Evolutionary conservation across 108 stramenopile genomes (phyloP).

Genomic region (Cyclostephanos invisitatus): DNA sequence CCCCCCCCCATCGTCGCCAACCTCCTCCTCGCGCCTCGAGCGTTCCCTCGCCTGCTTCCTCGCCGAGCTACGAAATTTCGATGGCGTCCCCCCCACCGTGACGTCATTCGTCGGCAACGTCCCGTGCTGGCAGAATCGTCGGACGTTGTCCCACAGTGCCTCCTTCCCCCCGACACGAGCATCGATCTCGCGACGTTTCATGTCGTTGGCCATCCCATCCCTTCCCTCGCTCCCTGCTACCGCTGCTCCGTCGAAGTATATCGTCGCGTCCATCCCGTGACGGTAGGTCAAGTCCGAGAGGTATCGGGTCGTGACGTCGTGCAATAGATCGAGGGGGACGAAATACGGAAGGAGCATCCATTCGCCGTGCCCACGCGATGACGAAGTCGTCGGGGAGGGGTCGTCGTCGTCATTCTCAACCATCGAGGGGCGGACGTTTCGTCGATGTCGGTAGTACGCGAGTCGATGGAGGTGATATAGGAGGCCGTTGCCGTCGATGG

Average conservation of each 20-base stretch:
- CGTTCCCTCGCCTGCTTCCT: slow-evolving; percentile 15
- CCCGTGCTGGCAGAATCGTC: slow-evolving; percentile 54
- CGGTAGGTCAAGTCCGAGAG: slow-evolving; percentile 25
- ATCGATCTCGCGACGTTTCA: slow-evolving; percentile 38
- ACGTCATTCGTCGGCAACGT: slow-evolving; percentile 42
- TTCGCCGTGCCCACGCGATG: slow-evolving; percentile 1
- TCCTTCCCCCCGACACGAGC: slow-evolving; percentile 30
- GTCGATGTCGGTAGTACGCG: slow-evolving; percentile 53
- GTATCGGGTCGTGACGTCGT: slow-evolving; percentile 50
- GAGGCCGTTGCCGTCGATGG: slow-evolving; percentile 71
- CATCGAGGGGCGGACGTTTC: slow-evolving; percentile 21
- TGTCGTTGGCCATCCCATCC: slow-evolving; percentile 4
- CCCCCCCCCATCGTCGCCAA: too few relatives aligned
- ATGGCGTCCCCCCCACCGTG: not conserved
- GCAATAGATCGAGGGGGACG: slow-evolving; percentile 51
- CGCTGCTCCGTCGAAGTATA: slow-evolving; percentile 61
- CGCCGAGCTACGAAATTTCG: slow-evolving; percentile 34
- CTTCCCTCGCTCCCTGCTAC: too few relatives aligned
- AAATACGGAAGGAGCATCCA: slow-evolving; percentile 48
- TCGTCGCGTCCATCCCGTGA: slow-evolving; percentile 31
- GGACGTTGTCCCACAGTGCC: slow-evolving; percentile 46
- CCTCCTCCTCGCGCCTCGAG: too few relatives aligned
- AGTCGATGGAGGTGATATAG: slow-evolving; percentile 54
- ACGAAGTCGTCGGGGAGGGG: too few relatives aligned
- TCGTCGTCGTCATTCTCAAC: too few relatives aligned